These are phyloP conservation scores for Verruconis gallopava DNA, from an alignment of 2,329 filamentous ascomycete genomes.

Conservation along the genomic window DNA sequence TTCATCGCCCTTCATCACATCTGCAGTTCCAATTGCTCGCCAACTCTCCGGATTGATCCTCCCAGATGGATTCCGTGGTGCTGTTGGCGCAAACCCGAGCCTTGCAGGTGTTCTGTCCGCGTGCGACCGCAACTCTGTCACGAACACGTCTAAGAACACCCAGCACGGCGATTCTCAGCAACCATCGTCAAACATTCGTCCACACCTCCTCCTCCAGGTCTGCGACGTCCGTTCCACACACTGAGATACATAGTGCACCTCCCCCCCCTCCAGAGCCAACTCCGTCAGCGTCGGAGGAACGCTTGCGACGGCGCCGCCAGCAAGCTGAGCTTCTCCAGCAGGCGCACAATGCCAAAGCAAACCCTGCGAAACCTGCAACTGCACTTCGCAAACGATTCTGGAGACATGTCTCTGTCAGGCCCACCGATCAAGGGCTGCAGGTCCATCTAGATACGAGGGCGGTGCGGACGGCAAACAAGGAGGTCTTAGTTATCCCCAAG, in stretches of 20 bases:
- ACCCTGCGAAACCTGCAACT: conserved; percentile 32
- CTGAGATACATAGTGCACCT: conserved; percentile 47
- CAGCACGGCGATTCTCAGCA: neutral
- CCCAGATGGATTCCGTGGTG: too few species aligned
- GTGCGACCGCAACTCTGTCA: too few species aligned
- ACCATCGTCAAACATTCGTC: neutral
- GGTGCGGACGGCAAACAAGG: conserved; percentile 63
- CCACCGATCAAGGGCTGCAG: conserved; percentile 40
- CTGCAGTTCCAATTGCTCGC: too few species aligned
- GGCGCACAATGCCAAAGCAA: conserved; percentile 29
- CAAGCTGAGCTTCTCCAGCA: conserved; percentile 37
- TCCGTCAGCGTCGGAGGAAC: conserved; percentile 34
- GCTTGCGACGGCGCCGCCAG: conserved; percentile 35
- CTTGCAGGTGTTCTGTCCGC: too few species aligned
- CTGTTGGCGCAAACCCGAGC: too few species aligned
- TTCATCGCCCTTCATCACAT: too few species aligned
- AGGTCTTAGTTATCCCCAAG: conserved; percentile 56
- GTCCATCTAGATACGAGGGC: conserved; percentile 68
- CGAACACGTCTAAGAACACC: too few species aligned
- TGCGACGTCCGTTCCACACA: conserved; percentile 43
- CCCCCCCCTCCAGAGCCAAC: conserved; percentile 42
- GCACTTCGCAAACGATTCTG: conserved; percentile 65
- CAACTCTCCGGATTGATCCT: too few species aligned
- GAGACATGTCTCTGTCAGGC: conserved; percentile 50
- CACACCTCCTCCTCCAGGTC: conserved; percentile 29